A percentile compares a stretch with the other conserved stretches of the same genome.
These are phyloP conservation scores for Paragyromitra xinjiangensis DNA, from an alignment of 495 filamentous ascomycete genomes.

Conservation along the genomic window DNA sequence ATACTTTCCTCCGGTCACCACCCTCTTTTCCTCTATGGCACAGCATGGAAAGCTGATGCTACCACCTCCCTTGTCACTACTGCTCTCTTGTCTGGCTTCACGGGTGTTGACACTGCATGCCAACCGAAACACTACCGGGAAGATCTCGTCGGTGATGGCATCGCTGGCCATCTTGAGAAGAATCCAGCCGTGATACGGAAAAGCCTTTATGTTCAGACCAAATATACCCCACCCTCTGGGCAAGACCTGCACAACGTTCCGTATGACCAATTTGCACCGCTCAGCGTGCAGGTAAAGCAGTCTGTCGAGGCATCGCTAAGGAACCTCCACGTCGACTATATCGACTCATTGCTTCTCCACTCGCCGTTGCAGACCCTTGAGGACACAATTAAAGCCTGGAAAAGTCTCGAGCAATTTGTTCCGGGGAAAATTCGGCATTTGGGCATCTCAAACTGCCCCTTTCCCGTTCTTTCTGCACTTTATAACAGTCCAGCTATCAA, in stretches of 20 bases:
- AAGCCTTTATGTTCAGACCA: slow-evolving; percentile 74
- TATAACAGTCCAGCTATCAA: slow-evolving; percentile 59
- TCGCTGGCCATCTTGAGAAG: slow-evolving; percentile 56
- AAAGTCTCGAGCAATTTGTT: slow-evolving; percentile 70
- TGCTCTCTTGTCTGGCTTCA: slow-evolving; percentile 76
- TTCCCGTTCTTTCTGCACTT: slow-evolving; percentile 66
- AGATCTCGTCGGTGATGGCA: slow-evolving; percentile 71
- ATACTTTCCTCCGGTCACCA: slow-evolving; percentile 31
- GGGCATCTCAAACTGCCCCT: slow-evolving; percentile 75
- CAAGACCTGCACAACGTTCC: slow-evolving; percentile 71
- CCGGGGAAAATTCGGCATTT: slow-evolving; percentile 69
- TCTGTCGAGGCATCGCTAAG: slow-evolving; percentile 74
- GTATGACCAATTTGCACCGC: slow-evolving; percentile 64
- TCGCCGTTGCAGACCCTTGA: slow-evolving; percentile 68
- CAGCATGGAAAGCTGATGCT: slow-evolving; percentile 84
- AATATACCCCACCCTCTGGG: slow-evolving; percentile 72
- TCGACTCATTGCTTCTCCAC: slow-evolving; percentile 79
- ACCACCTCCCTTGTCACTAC: slow-evolving; percentile 73
- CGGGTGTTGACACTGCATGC: slow-evolving; percentile 78
- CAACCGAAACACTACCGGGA: slow-evolving; percentile 84
- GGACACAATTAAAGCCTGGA: slow-evolving; percentile 73
- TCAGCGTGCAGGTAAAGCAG: slow-evolving; percentile 69
- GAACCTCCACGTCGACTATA: slow-evolving; percentile 71
- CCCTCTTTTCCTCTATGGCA: slow-evolving; percentile 71
- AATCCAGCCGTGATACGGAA: slow-evolving; percentile 25